Evolutionary conservation across 345 rosid species (phyloP), one percentile per base, ranked within the genome.

Genomic region (Populus deltoides): DNA sequence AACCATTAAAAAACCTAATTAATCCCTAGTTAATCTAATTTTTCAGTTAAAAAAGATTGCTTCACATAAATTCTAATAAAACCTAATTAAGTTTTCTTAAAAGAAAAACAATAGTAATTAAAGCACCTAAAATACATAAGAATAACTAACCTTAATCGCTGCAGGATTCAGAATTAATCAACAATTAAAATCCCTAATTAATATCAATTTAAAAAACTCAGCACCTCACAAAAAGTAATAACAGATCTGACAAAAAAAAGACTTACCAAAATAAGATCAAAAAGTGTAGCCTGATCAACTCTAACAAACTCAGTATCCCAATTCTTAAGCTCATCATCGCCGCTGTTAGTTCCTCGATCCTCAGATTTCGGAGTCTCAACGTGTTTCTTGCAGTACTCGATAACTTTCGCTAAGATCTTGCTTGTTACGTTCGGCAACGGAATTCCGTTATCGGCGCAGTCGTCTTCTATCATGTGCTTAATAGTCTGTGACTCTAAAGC

Each of bases 311-410:
- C 85, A 6, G 74, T 73, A 25, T 79, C 82, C 85, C 82, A 82
- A 38, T 1, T 5, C 71, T 82, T 82, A 27, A 82, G 66, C 3
- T 57, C 82, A 61, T 79, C 77, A 5, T 53, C 70, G 35, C 15
- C 3, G 69, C 8, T 18, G 59, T 24, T 12, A 41, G 16, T 33
- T 10, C 22, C 36, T 43, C 53, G 49, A 62, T 39, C 72, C 2
- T 67, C 69, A 5, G 74, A 36, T 41, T 79, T 51, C 36, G 73
- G 31, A 9, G 71, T 0, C 66, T 75, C 82, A 24, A 82, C 82
- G 74, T 82, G 85, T 68, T 75, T 82, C 77, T 82, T 79, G 72
- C 85, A 82, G 71, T 79, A 82, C 74, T 82, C 85, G 43, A 82
- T 79, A 22, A 82, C 82, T 70, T 78, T 82, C 13, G 80, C 75